A percentile compares a stretch with the other conserved stretches of the same genome.
Evolutionary conservation across 352 stramenopile genomes (phyloP).

Genomic region (Globisporangium cylindrosporum): DNA sequence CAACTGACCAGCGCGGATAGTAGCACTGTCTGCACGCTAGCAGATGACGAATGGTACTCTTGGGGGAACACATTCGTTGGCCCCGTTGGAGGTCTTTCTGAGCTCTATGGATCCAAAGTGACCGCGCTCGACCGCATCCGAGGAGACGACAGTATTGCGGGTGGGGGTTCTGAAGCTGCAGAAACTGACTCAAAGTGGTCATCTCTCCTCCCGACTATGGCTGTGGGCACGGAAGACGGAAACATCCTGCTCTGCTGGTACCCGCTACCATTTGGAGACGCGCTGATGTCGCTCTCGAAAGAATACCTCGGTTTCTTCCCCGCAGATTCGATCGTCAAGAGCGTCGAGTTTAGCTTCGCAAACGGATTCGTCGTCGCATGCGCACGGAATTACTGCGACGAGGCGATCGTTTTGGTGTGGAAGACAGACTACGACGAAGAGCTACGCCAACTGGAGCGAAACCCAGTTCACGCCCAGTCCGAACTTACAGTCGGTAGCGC

Average conservation of each 20-base stretch:
- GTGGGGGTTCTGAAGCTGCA: not conserved
- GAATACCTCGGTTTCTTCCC: slow-evolving; percentile 55
- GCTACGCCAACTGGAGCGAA: slow-evolving; percentile 34
- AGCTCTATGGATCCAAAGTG: slow-evolving; percentile 30
- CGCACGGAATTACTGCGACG: slow-evolving; percentile 28
- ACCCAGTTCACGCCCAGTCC: not conserved
- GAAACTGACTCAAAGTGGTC: slow-evolving; percentile 26
- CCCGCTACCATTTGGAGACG: slow-evolving; percentile 43
- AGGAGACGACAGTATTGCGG: slow-evolving; percentile 16
- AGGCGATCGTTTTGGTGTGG: slow-evolving; percentile 59
- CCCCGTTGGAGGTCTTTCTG: slow-evolving; percentile 41
- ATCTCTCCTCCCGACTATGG: slow-evolving; percentile 46
- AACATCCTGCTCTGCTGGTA: slow-evolving; percentile 69
- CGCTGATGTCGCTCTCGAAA: slow-evolving; percentile 41
- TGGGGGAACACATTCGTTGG: slow-evolving; percentile 56
- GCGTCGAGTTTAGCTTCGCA: slow-evolving; percentile 44
- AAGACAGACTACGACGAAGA: slow-evolving; percentile 77
- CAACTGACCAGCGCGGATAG: not conserved
- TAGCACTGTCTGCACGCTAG: slow-evolving; percentile 20
- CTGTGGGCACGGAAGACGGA: slow-evolving; percentile 45
- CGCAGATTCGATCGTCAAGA: slow-evolving; percentile 33
- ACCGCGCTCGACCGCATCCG: slow-evolving; percentile 42
- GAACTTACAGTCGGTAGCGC: not conserved
- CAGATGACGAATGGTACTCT: slow-evolving; percentile 45
- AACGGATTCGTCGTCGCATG: slow-evolving; percentile 62